Conservation (phyloP, 345 rosid genomes). For the Geranium brycei region DNA sequence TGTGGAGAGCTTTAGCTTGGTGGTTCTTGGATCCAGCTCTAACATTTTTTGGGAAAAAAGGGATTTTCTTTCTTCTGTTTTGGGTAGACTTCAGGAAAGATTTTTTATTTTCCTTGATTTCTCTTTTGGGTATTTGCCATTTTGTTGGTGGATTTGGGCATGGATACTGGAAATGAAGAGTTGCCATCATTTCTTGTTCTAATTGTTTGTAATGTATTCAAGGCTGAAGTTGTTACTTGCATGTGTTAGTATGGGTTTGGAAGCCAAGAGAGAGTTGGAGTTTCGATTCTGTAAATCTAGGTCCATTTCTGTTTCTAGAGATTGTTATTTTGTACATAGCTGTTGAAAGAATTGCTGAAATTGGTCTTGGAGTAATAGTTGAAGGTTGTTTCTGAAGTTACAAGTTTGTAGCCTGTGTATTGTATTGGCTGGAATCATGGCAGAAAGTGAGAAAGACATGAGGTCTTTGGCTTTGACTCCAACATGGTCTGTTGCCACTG, state of each 20-base stretch:
- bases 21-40: background rate
- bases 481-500: constrained; percentile 97
- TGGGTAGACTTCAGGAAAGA: background rate
- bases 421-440: constrained; percentile 15
- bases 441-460: constrained; percentile 25
- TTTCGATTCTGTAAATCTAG: background rate
- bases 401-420: constrained; percentile 1
- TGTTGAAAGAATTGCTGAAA: background rate
- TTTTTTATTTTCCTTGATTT: no score
- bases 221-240: background rate
- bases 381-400: background rate
- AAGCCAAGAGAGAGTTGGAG: background rate
- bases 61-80: background rate
- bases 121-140: background rate
- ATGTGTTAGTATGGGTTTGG: background rate
- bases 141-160: background rate
- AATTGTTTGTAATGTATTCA: no score
- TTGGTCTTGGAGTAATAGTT: background rate
- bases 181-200: background rate
- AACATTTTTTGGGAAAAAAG: no score
- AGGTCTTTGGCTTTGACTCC: constrained; percentile 80
- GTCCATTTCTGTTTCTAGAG: background rate
- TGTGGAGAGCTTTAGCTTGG: background rate
- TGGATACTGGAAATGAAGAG: constrained; percentile 1
- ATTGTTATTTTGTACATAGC: background rate